Percentiles rank a stretch among this genome's conserved stretches.
Evolutionary conservation across 2,329 filamentous ascomycete species (phyloP).

Genomic region (Pyrenochaeta sp.): DNA sequence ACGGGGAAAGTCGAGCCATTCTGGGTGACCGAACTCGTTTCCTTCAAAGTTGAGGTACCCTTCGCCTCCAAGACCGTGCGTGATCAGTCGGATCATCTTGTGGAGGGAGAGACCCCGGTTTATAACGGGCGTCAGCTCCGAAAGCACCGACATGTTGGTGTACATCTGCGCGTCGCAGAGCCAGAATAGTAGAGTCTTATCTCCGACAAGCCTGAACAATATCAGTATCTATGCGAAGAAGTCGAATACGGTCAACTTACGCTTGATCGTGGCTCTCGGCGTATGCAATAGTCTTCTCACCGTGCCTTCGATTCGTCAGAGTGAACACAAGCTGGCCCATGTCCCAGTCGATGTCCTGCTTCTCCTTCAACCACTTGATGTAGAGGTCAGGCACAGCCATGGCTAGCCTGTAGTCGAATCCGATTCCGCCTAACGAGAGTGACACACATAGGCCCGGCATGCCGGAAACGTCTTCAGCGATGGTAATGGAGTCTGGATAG

Average conservation of each 20-base stretch:
- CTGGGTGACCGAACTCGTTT: constrained; percentile 97
- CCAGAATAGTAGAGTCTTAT: constrained; percentile 98
- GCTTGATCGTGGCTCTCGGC: constrained; percentile 98
- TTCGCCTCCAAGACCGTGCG: constrained; percentile 90
- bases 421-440: constrained; percentile 85
- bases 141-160: constrained; percentile 91
- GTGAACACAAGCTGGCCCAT: constrained; percentile 85
- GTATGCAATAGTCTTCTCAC: constrained; percentile 98
- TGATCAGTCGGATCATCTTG: constrained; percentile 96
- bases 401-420: constrained; percentile 95
- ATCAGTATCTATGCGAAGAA: constrained; percentile 21
- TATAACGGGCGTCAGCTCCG: constrained; percentile 85
- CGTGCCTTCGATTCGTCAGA: constrained; percentile 89
- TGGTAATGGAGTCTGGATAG: constrained; percentile 86
- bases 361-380: constrained; percentile 98
- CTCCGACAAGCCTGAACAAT: constrained; percentile 80
- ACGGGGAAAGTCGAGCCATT: constrained; percentile 98
- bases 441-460: constrained; percentile 97
- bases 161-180: constrained; percentile 97
- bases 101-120: constrained; percentile 91
- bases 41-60: constrained; percentile 99
- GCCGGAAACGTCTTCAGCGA: constrained; percentile 96
- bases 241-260: constrained; percentile 62
- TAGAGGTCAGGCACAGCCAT: constrained; percentile 99
- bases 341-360: constrained; percentile 90